Percentiles rank a stretch among this genome's conserved stretches.
phyloP scores from a whole-genome alignment of 2,329 filamentous ascomycete genomes.

The Hymenoscyphus albidus region DNA sequence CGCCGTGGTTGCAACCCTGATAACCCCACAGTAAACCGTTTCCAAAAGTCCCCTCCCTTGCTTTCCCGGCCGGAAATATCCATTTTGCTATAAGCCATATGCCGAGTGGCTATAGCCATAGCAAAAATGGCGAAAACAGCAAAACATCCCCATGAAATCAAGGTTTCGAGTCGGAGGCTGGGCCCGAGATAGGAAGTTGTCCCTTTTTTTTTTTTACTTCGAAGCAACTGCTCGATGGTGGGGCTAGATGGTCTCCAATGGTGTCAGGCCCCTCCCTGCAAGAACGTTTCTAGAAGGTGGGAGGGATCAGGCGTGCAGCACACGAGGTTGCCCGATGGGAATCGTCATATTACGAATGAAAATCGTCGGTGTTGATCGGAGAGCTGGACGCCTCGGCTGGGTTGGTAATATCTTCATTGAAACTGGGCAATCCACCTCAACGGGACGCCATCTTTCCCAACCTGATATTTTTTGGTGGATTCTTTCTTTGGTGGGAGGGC shows the following conservation, averaged over 20 bases:
- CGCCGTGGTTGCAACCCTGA: neutral
- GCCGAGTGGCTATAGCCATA: neutral
- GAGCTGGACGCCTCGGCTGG: too few relatives aligned
- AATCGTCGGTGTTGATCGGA: neutral
- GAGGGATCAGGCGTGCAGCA: neutral
- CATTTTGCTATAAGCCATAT: neutral
- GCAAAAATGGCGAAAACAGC: neutral
- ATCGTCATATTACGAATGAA: neutral
- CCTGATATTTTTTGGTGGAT: constrained; percentile 50
- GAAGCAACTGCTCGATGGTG: neutral
- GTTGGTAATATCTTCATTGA: neutral
- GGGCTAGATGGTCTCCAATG: neutral
- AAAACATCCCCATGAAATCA: neutral
- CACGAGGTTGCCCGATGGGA: neutral
- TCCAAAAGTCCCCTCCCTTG: neutral
- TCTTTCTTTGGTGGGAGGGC: constrained; percentile 62
- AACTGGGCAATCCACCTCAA: constrained; percentile 51
- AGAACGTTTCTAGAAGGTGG: constrained; percentile 1
- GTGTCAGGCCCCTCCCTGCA: neutral
- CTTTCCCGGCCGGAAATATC: neutral
- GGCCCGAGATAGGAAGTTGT: neutral
- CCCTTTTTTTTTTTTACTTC: neutral
- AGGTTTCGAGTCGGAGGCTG: neutral
- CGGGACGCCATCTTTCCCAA: constrained; percentile 56
- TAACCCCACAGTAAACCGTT: neutral